Conservation (phyloP, 2,329 filamentous ascomycete genomes). For the Cladosporium phlei region DNA sequence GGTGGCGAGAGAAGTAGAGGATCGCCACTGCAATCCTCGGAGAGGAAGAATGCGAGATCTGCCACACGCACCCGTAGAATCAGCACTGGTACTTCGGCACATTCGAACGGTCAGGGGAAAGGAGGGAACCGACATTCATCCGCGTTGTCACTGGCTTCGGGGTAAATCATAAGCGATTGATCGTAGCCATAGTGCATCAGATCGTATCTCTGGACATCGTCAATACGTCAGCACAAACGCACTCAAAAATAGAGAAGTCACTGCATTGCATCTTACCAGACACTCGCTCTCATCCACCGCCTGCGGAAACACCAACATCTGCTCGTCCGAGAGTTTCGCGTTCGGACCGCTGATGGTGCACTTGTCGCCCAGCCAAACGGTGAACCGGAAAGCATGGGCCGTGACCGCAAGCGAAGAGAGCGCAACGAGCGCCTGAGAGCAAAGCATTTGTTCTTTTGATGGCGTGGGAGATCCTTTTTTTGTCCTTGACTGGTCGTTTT, state of each 20-base stretch:
- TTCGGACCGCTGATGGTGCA: slow-evolving; percentile 7
- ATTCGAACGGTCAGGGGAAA: neutral
- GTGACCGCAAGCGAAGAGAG: neutral
- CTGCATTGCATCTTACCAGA: slow-evolving; percentile 2
- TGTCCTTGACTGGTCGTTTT: no score
- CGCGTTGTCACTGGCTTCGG: neutral
- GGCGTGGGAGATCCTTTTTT: no score
- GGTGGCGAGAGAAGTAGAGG: slow-evolving; percentile 5
- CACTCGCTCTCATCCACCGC: neutral
- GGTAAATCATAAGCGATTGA: slow-evolving; percentile 6
- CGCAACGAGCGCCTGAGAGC: neutral
- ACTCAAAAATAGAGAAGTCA: no score
- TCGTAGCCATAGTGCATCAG: slow-evolving; percentile 4
- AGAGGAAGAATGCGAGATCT: slow-evolving; percentile 2
- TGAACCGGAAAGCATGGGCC: slow-evolving; percentile 3
- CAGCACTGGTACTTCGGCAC: neutral
- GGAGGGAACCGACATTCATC: neutral
- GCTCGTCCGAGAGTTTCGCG: neutral
- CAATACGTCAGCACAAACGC: no score
- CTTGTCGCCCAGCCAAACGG: slow-evolving; percentile 9
- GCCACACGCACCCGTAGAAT: neutral
- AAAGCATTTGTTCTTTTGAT: neutral
- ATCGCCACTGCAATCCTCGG: slow-evolving; percentile 3
- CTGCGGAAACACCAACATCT: slow-evolving; percentile 4
- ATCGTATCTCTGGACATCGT: slow-evolving; percentile 5